phyloP scores from a whole-genome alignment of 495 filamentous ascomycete species.

The Xylaria nigripes region DNA sequence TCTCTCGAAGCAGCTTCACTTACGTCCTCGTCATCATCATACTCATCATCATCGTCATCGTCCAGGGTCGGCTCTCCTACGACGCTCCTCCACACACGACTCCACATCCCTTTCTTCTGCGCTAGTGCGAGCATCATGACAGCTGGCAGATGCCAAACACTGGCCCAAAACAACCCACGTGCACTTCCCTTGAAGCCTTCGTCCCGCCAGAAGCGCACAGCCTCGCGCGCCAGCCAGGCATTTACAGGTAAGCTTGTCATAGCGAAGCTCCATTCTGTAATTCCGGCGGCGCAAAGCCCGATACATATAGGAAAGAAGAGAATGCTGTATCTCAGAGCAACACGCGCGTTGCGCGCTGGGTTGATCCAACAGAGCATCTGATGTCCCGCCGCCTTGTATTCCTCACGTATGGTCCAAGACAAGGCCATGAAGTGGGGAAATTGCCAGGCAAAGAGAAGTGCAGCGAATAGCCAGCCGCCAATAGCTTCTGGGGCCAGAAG shows the following conservation, averaged over 20 bases:
- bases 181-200: slow-evolving; percentile 76
- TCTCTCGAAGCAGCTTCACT: slow-evolving; percentile 31
- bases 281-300: slow-evolving; percentile 67
- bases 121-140: slow-evolving; percentile 84
- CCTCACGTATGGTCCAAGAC: slow-evolving; percentile 76
- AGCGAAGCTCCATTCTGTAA: slow-evolving; percentile 84
- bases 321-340: slow-evolving; percentile 81
- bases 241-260: slow-evolving; percentile 76
- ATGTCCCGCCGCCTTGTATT: slow-evolving; percentile 83
- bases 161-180: slow-evolving; percentile 88
- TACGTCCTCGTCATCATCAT: not conserved
- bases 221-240: slow-evolving; percentile 75
- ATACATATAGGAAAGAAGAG: slow-evolving; percentile 82
- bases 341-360: slow-evolving; percentile 70
- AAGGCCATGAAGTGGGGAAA: slow-evolving; percentile 97
- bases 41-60: slow-evolving; percentile 33
- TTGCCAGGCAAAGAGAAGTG: slow-evolving; percentile 87
- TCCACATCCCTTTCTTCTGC: slow-evolving; percentile 93
- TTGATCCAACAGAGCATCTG: slow-evolving; percentile 89
- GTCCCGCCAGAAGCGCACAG: slow-evolving; percentile 70
- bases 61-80: slow-evolving; percentile 48
- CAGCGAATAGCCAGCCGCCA: slow-evolving; percentile 85
- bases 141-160: slow-evolving; percentile 91
- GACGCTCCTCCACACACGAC: slow-evolving; percentile 65
- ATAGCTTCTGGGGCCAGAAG: slow-evolving; percentile 51